Evolutionary conservation across 768 basidiomycete species (phyloP).

Genomic region (Suillus subluteus): DNA sequence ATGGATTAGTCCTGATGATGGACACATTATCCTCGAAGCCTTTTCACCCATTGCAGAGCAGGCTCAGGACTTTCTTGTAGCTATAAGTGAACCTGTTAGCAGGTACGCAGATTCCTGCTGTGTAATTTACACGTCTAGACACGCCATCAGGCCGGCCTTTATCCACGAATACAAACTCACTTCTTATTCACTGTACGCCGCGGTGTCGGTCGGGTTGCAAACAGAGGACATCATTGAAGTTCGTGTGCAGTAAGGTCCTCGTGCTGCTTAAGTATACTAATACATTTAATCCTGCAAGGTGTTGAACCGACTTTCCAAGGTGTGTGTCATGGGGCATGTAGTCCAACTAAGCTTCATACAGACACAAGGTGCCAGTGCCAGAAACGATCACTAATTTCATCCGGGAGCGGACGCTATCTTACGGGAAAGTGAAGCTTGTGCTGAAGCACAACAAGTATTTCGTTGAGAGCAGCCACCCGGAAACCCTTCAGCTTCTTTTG

Average conservation of each 20-base stretch:
- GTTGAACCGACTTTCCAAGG: conserved; percentile 81
- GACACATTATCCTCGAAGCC: conserved; percentile 94
- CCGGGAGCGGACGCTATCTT: conserved; percentile 90
- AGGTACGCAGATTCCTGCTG: conserved; percentile 60
- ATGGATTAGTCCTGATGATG: conserved; percentile 94
- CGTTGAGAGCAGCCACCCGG: conserved; percentile 94
- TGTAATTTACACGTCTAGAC: conserved; percentile 34
- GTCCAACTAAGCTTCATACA: conserved; percentile 13
- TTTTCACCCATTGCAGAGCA: conserved; percentile 98
- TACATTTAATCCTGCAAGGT: conserved; percentile 48
- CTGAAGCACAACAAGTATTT: conserved; percentile 98
- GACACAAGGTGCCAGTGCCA: conserved; percentile 83
- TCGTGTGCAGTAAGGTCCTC: conserved; percentile 12
- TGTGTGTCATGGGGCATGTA: conserved; percentile 14
- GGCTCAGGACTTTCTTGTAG: conserved; percentile 97
- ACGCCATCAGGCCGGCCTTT: conserved; percentile 77
- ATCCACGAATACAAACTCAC: conserved; percentile 99
- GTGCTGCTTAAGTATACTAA: conserved; percentile 1
- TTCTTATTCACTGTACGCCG: conserved; percentile 96
- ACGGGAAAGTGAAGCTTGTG: conserved; percentile 98
- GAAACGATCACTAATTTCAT: conserved; percentile 86
- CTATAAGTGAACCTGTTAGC: conserved; percentile 98
- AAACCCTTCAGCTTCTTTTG: conserved; percentile 84
- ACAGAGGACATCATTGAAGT: conserved; percentile 99
- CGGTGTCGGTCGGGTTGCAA: conserved; percentile 96